A percentile compares a stretch with the other conserved stretches of the same genome.
phyloP scores from a whole-genome alignment of 306 rosid genomes.

The Comarum palustre region DNA sequence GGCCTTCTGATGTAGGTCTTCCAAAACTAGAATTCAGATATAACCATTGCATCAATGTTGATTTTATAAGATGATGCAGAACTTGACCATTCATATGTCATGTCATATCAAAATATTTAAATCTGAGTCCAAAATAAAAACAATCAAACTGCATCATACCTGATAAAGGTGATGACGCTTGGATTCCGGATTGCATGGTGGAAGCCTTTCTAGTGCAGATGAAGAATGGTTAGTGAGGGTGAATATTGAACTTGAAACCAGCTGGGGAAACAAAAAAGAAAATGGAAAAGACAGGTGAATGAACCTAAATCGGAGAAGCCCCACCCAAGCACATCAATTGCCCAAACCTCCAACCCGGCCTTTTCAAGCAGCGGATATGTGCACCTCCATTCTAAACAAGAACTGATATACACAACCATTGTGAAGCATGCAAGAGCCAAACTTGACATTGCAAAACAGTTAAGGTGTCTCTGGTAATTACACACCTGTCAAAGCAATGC shows the following conservation, averaged over 20 bases:
- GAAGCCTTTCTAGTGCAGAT: slow-evolving; percentile 59
- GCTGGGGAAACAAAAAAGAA: background rate
- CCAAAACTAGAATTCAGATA: slow-evolving; percentile 59
- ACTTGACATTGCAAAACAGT: slow-evolving; percentile 4
- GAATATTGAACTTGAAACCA: slow-evolving; percentile 7
- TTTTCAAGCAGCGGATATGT: slow-evolving; percentile 78
- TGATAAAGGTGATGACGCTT: slow-evolving; percentile 85
- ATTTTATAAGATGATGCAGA: background rate
- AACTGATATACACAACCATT: slow-evolving; percentile 45
- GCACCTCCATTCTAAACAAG: slow-evolving; percentile 94
- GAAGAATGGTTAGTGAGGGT: slow-evolving; percentile 5
- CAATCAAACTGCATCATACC: slow-evolving; percentile 38
- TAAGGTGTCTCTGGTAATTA: too few species aligned
- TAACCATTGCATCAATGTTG: background rate
- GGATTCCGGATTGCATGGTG: slow-evolving; percentile 62
- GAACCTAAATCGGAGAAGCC: slow-evolving; percentile 93
- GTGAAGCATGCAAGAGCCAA: slow-evolving; percentile 23
- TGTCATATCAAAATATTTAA: background rate
- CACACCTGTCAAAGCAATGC: slow-evolving; percentile 89
- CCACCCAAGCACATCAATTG: slow-evolving; percentile 96
- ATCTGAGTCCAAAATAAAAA: background rate
- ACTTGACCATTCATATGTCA: too few species aligned
- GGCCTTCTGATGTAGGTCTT: slow-evolving; percentile 68
- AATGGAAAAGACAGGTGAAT: slow-evolving; percentile 10
- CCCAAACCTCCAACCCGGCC: slow-evolving; percentile 88